Evolutionary conservation across 2,329 filamentous ascomycete genomes (phyloP), one percentile per base, ranked within the genome.

Genomic region (Fusarium metavorans): DNA sequence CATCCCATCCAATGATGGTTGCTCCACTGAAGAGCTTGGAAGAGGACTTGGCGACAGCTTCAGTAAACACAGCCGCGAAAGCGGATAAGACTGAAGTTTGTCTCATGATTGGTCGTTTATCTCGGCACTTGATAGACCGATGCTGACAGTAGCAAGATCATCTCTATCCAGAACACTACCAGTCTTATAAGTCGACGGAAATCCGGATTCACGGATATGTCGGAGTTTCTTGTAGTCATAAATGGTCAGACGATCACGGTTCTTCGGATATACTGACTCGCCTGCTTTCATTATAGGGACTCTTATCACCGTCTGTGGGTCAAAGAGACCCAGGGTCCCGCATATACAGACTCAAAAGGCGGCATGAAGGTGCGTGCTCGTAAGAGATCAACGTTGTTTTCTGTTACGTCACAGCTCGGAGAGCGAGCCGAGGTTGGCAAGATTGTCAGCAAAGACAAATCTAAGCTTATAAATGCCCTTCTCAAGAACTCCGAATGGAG

Each of bases 1-100:
- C 67, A 11, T 75, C 59, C 68, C 71, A 74, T 2, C 48, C 20
- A 13, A 75, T 67, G 18, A 75, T 75, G 1, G 72, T 75, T 7
- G 64, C 72, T 5, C 71, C 71, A 3, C 64, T 66, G 5, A 74
- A 45, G 3, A 74, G 61, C 10, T 58, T 73, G 5, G 14, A 59
- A 3, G 34, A 16, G 2, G 67, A 39, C 11, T 39, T n/a, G 14
- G 14, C 62, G 6, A 13, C 18, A 9, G 25, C 45, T 67, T 14
- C 27, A 16, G 20, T 34, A 20, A 58, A 34, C 32, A 39, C 11
- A 14, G 16, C 34, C 54, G 20, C 34, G 32, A 58, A 18, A 27
- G 34, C 9, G 6, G 54, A n/a, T 16, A 58, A 39, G 14, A 58
- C 10, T 37, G 16, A 39, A 27, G 14, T 25, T 8, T 37, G 20